Evolutionary conservation across 192 early-diverging fungal species (phyloP).

Genomic region (Geranomyces michiganensis): DNA sequence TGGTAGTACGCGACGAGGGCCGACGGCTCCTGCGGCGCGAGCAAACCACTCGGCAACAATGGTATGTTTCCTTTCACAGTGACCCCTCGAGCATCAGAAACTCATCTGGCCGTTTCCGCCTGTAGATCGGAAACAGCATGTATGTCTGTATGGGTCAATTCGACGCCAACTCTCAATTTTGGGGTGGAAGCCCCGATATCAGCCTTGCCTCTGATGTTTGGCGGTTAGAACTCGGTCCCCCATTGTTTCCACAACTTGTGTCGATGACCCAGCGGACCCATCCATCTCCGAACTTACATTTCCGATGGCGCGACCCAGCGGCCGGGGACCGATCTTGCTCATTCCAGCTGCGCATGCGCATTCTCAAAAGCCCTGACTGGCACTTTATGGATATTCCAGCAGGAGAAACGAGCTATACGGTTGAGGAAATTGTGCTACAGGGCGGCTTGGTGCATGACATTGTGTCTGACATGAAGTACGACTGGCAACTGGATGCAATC

Average conservation of each 20-base stretch:
- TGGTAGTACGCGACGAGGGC: too few relatives aligned
- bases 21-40: too few relatives aligned
- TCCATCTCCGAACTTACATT: background rate
- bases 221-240: conserved; percentile 24
- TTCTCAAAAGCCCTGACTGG: background rate
- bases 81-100: too few relatives aligned
- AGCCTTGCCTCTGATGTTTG: conserved; percentile 12
- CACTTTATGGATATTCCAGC: background rate
- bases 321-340: background rate
- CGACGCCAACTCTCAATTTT: background rate
- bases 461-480: background rate
- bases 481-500: background rate
- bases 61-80: too few relatives aligned
- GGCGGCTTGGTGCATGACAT: background rate
- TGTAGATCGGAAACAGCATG: background rate
- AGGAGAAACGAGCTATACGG: background rate
- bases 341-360: background rate
- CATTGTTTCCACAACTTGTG: conserved; percentile 11
- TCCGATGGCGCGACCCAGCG: background rate
- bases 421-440: background rate
- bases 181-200: background rate
- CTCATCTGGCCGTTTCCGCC: background rate
- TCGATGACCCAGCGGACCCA: background rate
- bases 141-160: background rate
- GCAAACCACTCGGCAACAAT: too few relatives aligned